Percentiles rank a stretch among this genome's conserved stretches.
Evolutionary conservation across 495 filamentous ascomycete genomes (phyloP).

Genomic region (Penicillium manginii): DNA sequence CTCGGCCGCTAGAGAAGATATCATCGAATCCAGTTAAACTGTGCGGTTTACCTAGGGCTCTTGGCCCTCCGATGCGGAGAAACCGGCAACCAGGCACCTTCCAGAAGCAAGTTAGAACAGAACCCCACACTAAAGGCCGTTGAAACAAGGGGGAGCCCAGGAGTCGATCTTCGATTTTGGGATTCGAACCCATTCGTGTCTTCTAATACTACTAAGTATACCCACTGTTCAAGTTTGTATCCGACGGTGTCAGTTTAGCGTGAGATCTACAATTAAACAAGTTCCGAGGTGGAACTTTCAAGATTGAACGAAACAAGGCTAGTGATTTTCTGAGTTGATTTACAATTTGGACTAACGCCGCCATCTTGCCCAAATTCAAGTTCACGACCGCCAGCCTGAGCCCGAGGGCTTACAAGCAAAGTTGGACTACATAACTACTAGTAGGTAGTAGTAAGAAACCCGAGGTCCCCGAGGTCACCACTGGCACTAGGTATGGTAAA

Average conservation of each 20-base stretch:
- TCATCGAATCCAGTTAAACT: neutral
- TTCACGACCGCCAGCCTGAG: too few species aligned
- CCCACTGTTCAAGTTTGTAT: neutral
- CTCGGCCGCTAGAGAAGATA: slow-evolving; percentile 2
- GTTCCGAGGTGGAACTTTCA: neutral
- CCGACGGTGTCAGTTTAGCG: neutral
- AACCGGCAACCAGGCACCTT: slow-evolving; percentile 1
- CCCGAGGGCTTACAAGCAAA: too few species aligned
- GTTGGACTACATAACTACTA: too few species aligned
- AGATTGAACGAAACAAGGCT: neutral
- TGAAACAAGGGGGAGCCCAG: neutral
- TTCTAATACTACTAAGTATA: too few species aligned
- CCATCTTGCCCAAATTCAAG: too few species aligned
- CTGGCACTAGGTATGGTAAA: too few species aligned
- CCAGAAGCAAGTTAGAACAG: slow-evolving; percentile 3
- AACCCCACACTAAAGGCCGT: slow-evolving; percentile 1
- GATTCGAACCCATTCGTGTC: too few species aligned
- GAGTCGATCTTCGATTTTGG: neutral
- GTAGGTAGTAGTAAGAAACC: too few species aligned
- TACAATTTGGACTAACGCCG: too few species aligned
- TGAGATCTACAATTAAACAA: too few species aligned
- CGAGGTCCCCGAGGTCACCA: too few species aligned
- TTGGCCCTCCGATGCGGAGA: neutral
- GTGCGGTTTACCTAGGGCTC: neutral
- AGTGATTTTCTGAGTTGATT: neutral